Conservation (phyloP, 2,329 filamentous ascomycete species). For the Aspergillus chevalieri region DNA sequence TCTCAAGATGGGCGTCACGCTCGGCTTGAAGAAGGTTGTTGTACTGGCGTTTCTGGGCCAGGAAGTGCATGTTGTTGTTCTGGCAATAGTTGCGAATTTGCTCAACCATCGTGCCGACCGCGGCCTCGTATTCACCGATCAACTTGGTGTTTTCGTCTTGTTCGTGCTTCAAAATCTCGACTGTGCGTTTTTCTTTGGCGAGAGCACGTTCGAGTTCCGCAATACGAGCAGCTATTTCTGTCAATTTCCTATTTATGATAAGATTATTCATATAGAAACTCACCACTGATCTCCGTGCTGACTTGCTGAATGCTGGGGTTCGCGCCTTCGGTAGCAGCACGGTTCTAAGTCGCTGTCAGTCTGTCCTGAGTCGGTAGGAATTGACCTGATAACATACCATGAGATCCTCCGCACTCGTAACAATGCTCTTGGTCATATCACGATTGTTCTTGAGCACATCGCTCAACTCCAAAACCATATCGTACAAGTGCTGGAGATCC, state of each 20-base stretch:
- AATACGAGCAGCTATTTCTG: constrained; percentile 38
- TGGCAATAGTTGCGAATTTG: constrained; percentile 47
- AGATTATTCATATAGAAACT: constrained; percentile 3
- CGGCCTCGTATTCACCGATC: constrained; percentile 44
- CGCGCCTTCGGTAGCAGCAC: constrained; percentile 36
- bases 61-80: constrained; percentile 44
- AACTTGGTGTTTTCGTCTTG: constrained; percentile 44
- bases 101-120: constrained; percentile 43
- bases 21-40: constrained; percentile 46
- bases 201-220: constrained; percentile 45
- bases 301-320: constrained; percentile 37
- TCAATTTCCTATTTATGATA: not conserved
- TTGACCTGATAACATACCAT: constrained; percentile 30
- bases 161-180: constrained; percentile 40
- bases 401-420: constrained; percentile 45
- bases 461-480: constrained; percentile 46
- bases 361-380: not conserved
- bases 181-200: constrained; percentile 38
- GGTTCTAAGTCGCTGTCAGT: constrained; percentile 29
- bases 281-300: constrained; percentile 40
- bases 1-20: constrained; percentile 44
- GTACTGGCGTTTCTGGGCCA: constrained; percentile 44
- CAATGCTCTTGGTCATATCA: constrained; percentile 45
- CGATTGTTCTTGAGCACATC: constrained; percentile 45
- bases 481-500: constrained; percentile 46